Evolutionary conservation across 306 rosid species (phyloP).

Genomic region (Parietaria judaica): DNA sequence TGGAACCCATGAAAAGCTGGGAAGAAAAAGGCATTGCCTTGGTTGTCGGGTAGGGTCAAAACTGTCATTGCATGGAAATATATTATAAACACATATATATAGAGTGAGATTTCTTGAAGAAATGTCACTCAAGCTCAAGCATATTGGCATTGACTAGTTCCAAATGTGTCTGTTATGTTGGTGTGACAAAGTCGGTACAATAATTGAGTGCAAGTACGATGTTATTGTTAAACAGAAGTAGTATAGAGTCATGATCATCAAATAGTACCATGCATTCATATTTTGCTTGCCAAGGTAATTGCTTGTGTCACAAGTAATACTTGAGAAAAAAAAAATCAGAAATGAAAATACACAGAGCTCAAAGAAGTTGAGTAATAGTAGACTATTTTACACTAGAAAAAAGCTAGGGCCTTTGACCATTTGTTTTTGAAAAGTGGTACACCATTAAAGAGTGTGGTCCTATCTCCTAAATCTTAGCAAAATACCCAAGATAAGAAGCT

Average conservation of each 20-base stretch:
- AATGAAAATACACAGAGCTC: not conserved
- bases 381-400: not conserved
- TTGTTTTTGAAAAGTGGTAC: slow-evolving; percentile 1
- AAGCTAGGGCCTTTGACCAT: not conserved
- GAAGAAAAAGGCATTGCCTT: not conserved
- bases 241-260: not conserved
- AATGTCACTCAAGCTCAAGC: not conserved
- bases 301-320: not conserved
- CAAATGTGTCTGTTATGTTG: not conserved
- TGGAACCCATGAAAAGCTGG: slow-evolving; percentile 4
- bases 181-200: slow-evolving; percentile 2
- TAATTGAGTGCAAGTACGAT: not conserved
- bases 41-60: not conserved
- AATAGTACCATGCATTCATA: not conserved
- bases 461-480: not conserved
- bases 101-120: not conserved
- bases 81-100: not conserved
- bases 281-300: not conserved
- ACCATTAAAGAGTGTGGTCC: not conserved
- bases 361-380: not conserved
- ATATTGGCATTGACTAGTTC: not conserved
- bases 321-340: not conserved
- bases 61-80: not conserved
- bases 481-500: too few species aligned
- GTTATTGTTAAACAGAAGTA: not conserved